A percentile compares a stretch with the other conserved stretches of the same genome.
Evolutionary conservation across 2,329 filamentous ascomycete species (phyloP).

Genomic region (Xylariaceae sp.): DNA sequence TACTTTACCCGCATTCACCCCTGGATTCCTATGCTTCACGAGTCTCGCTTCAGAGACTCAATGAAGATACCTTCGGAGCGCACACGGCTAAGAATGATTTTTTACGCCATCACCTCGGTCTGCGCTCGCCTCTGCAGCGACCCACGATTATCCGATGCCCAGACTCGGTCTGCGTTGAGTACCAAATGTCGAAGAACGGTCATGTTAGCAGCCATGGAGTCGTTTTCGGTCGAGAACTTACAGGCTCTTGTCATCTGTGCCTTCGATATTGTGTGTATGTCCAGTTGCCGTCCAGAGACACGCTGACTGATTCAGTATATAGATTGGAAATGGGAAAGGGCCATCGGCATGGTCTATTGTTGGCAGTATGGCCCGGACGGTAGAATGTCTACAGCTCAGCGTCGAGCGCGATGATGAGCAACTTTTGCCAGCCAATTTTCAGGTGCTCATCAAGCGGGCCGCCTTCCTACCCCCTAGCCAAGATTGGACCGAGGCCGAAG

Average conservation of each 20-base stretch:
- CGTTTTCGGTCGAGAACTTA: slow-evolving; percentile 35
- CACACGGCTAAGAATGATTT: slow-evolving; percentile 28
- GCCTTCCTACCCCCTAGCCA: slow-evolving; percentile 28
- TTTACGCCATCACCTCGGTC: slow-evolving; percentile 35
- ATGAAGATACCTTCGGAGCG: slow-evolving; percentile 24
- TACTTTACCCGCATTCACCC: slow-evolving; percentile 41
- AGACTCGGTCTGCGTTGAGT: slow-evolving; percentile 21
- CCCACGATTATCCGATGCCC: slow-evolving; percentile 22
- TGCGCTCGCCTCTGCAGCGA: slow-evolving; percentile 31
- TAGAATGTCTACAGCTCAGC: slow-evolving; percentile 36
- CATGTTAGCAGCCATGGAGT: slow-evolving; percentile 32
- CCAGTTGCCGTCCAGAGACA: too few species aligned
- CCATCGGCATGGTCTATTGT: slow-evolving; percentile 36
- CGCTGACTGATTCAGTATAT: too few species aligned
- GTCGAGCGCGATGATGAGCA: slow-evolving; percentile 32
- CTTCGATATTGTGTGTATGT: slow-evolving; percentile 37
- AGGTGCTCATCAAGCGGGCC: slow-evolving; percentile 29
- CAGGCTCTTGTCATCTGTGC: slow-evolving; percentile 37
- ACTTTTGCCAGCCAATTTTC: slow-evolving; percentile 30
- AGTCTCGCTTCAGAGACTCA: slow-evolving; percentile 28
- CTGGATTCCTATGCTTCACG: slow-evolving; percentile 39
- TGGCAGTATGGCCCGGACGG: slow-evolving; percentile 36
- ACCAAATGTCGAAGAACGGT: slow-evolving; percentile 31
- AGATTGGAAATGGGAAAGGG: slow-evolving; percentile 32
- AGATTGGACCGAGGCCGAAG: slow-evolving; percentile 35